Conservation (phyloP, 2,329 filamentous ascomycete genomes). For the Aureobasidium subglaciale region DNA sequence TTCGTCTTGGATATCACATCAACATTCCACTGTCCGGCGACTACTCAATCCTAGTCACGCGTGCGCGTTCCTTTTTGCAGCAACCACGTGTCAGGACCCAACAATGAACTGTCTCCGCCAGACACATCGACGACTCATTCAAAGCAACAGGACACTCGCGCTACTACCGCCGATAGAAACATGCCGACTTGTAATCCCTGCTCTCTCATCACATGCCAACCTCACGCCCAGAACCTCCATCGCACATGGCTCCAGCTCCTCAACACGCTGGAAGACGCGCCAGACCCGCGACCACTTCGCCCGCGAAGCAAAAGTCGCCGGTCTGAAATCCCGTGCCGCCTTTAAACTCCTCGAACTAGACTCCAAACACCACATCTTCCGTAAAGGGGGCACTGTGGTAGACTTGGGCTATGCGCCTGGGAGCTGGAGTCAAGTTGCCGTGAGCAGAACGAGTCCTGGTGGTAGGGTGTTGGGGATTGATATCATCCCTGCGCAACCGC, state of each 20-base stretch:
- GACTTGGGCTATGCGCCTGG: slow-evolving; percentile 77
- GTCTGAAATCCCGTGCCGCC: slow-evolving; percentile 81
- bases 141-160: background rate
- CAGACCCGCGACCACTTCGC: slow-evolving; percentile 68
- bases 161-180: background rate
- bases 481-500: slow-evolving; percentile 85
- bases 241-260: slow-evolving; percentile 43
- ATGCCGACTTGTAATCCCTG: background rate
- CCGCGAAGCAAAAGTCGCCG: slow-evolving; percentile 67
- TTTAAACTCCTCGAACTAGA: slow-evolving; percentile 94
- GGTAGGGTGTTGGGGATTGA: slow-evolving; percentile 88
- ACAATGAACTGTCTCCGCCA: slow-evolving; percentile 4
- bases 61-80: background rate
- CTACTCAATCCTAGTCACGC: background rate
- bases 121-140: background rate
- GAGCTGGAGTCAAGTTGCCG: slow-evolving; percentile 68
- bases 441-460: slow-evolving; percentile 65
- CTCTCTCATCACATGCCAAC: background rate
- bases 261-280: slow-evolving; percentile 73
- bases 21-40: background rate
- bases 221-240: background rate
- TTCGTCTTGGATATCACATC: background rate
- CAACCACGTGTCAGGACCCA: background rate
- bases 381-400: slow-evolving; percentile 73
- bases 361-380: slow-evolving; percentile 71